These are phyloP conservation scores for Globisporangium recalcitrans DNA, from an alignment of 352 stramenopile species.

Conservation along the genomic window DNA sequence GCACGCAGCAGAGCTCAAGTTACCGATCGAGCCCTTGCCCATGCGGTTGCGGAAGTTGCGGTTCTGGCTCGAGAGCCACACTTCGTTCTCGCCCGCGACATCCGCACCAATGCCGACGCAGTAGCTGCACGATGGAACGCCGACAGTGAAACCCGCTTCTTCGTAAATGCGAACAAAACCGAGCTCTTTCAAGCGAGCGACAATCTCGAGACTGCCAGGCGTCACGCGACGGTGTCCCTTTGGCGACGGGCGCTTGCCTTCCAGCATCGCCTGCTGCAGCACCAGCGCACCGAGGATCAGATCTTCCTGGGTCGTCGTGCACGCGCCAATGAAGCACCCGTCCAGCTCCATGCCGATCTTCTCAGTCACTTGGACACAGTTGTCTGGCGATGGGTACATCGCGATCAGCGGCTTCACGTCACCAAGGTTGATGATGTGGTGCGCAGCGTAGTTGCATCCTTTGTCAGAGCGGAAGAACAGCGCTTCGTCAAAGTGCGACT, in stretches of 20 bases:
- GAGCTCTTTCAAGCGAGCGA: slow-evolving; percentile 53
- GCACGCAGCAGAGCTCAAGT: slow-evolving; percentile 59
- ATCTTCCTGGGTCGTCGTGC: slow-evolving; percentile 78
- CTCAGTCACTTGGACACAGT: slow-evolving; percentile 64
- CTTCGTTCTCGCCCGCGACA: slow-evolving; percentile 62
- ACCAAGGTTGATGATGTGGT: slow-evolving; percentile 72
- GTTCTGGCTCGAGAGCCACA: slow-evolving; percentile 83
- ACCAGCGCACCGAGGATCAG: slow-evolving; percentile 73
- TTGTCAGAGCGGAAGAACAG: slow-evolving; percentile 65
- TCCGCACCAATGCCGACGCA: slow-evolving; percentile 79
- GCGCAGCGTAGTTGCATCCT: slow-evolving; percentile 63
- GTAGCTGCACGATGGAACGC: slow-evolving; percentile 75
- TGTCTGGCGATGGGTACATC: slow-evolving; percentile 75
- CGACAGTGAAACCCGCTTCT: slow-evolving; percentile 72
- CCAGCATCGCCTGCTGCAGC: slow-evolving; percentile 64
- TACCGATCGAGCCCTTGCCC: slow-evolving; percentile 76
- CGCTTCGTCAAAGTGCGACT: slow-evolving; percentile 61
- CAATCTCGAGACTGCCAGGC: slow-evolving; percentile 72
- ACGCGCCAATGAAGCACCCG: slow-evolving; percentile 80
- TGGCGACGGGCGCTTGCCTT: slow-evolving; percentile 45
- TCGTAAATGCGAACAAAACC: slow-evolving; percentile 72
- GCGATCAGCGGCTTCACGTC: slow-evolving; percentile 58
- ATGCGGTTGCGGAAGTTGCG: slow-evolving; percentile 86
- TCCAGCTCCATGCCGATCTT: slow-evolving; percentile 75
- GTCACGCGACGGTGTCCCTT: slow-evolving; percentile 65